Evolutionary conservation across 768 basidiomycete genomes (phyloP).

Genomic region (Macrocybe gigantea): DNA sequence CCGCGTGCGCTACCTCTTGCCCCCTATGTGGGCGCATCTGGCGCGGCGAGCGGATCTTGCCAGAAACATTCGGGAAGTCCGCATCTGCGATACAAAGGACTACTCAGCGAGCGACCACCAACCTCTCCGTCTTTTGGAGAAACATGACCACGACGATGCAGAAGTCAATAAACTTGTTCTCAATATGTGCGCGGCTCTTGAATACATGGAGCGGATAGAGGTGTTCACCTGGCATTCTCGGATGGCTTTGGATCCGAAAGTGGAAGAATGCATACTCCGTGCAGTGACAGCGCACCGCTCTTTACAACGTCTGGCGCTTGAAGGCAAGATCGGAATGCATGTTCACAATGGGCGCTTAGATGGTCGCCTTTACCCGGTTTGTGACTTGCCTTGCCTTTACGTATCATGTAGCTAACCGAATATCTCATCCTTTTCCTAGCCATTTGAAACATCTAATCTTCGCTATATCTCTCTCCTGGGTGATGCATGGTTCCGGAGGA

Average conservation of each 20-base stretch:
- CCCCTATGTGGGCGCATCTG: constrained; percentile 45
- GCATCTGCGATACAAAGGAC: constrained; percentile 34
- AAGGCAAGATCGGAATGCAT: constrained; percentile 34
- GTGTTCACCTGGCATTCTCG: constrained; percentile 38
- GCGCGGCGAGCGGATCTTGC: constrained; percentile 42
- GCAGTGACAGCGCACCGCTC: constrained; percentile 20
- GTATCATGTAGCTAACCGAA: too few relatives aligned
- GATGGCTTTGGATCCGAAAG: constrained; percentile 16
- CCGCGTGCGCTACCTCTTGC: constrained; percentile 32
- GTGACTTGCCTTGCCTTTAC: not conserved
- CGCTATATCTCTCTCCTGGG: too few relatives aligned
- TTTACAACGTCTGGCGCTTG: constrained; percentile 29
- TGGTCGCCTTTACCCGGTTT: constrained; percentile 29
- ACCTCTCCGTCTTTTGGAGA: constrained; percentile 32
- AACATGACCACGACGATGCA: constrained; percentile 12
- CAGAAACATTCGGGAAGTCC: constrained; percentile 40
- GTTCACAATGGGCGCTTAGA: constrained; percentile 23
- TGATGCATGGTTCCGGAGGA: too few relatives aligned
- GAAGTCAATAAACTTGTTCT: constrained; percentile 25
- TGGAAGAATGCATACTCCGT: constrained; percentile 35
- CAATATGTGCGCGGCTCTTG: constrained; percentile 34
- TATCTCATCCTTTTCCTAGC: constrained; percentile 10
- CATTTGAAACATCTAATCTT: constrained; percentile 23
- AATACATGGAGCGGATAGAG: constrained; percentile 34
- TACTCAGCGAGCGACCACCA: constrained; percentile 33